Base-by-base conservation (phyloP, 1,284 basidiomycete genomes). In the Naganishia liquefaciens region DNA sequence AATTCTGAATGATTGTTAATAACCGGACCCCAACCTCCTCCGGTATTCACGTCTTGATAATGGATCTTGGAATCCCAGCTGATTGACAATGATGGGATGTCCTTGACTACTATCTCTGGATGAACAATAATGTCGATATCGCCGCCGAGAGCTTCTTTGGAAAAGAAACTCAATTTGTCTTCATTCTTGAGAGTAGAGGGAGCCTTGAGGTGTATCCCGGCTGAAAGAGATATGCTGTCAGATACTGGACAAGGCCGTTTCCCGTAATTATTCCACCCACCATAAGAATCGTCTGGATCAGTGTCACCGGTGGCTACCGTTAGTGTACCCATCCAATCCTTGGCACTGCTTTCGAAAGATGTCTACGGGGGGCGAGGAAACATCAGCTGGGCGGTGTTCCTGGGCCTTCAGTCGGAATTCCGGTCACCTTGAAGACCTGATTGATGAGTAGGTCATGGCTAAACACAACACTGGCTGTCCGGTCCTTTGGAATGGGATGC, bases 111-210 rank as follows among this genome's bases (percentile, higher is more conserved):
- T 5, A 44, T 44, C 17, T 44, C 42, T 21, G 42, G 21, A 4
- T 44, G 17, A n/a, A 44, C 42, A n/a, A n/a, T 44, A 44, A 44
- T 44, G 15, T 44, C 42, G 42, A 44, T 44, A 44, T 44, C 42
- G 42, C 42, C 42, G 17, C 21, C 42, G 13, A 44, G 42, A 19
- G 17, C 5, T 15, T 44, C 5, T 15, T 15, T 15, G 5, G 17
- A 4, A n/a, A 44, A 44, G 42, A 44, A 44, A 15, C 21, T 19
- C 5, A 44, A n/a, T 19, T 44, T 21, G 42, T 44, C 21, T 21
- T 44, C 42, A 17, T 44, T 44, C 42, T 44, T 44, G 42, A n/a
- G 17, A 5, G 13, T 4, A n/a, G 6, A 44, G 13, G 42, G 42
- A 15, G 42, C 42, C 21, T 44, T 44, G 5, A 44, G 42, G 21